Conservation (phyloP, 495 filamentous ascomycete genomes). For the Barbatosphaeria neglecta region DNA sequence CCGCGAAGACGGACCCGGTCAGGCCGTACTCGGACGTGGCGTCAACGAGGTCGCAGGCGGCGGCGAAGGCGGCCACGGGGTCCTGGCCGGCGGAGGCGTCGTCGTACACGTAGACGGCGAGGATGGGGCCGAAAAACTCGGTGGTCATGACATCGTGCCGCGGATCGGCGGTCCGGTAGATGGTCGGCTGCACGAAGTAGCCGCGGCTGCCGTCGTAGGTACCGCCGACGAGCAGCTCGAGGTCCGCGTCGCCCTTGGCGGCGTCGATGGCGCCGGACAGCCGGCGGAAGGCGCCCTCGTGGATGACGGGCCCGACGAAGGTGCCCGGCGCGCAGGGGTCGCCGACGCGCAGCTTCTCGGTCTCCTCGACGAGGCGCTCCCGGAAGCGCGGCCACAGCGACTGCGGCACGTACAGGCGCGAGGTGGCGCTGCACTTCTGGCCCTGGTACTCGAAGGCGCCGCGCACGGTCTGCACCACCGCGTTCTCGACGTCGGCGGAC, state of each 20-base stretch:
- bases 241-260: conserved; percentile 50
- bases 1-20: conserved; percentile 68
- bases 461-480: conserved; percentile 68
- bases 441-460: conserved; percentile 86
- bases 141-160: conserved; percentile 53
- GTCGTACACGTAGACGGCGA: conserved; percentile 60
- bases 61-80: conserved; percentile 40
- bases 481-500: conserved; percentile 63
- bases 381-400: conserved; percentile 60
- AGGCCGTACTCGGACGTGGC: conserved; percentile 62
- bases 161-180: conserved; percentile 51
- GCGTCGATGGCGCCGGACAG: conserved; percentile 54
- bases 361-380: conserved; percentile 49
- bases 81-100: conserved; percentile 33
- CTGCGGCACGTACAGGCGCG: conserved; percentile 60
- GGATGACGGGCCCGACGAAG: conserved; percentile 73
- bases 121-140: conserved; percentile 70
- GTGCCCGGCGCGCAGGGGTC: conserved; percentile 54
- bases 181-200: conserved; percentile 62
- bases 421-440: conserved; percentile 80
- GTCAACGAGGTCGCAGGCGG: conserved; percentile 48
- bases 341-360: conserved; percentile 54
- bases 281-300: conserved; percentile 59
- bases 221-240: conserved; percentile 57
- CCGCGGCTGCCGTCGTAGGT: conserved; percentile 56